A percentile compares a stretch with the other conserved stretches of the same genome.
Evolutionary conservation across 2,329 filamentous ascomycete genomes (phyloP).

Genomic region (Simplicillium aogashimaense): DNA sequence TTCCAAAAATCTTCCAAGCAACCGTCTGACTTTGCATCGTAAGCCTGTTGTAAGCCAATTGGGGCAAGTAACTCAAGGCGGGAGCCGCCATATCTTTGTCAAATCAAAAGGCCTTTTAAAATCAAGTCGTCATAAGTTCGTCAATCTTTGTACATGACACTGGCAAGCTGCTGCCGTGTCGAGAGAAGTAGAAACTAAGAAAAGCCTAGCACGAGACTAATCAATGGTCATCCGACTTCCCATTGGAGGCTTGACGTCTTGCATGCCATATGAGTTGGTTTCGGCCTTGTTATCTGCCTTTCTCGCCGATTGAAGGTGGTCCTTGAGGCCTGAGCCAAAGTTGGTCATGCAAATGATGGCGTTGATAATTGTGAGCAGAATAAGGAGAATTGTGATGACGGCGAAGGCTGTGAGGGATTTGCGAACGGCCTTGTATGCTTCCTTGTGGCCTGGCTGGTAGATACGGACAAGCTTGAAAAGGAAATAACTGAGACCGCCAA

Average conservation of each 20-base stretch:
- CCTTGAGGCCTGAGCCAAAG: conserved; percentile 83
- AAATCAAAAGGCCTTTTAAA: too few species aligned
- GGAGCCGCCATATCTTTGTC: too few species aligned
- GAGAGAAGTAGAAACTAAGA: too few species aligned
- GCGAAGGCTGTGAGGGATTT: conserved; percentile 89
- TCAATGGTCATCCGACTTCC: conserved; percentile 54
- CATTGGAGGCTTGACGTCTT: conserved; percentile 45
- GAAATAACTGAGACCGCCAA: conserved; percentile 87
- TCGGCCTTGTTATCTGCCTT: conserved; percentile 45
- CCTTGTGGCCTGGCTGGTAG: conserved; percentile 55
- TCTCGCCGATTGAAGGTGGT: conserved; percentile 55
- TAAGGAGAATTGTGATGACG: conserved; percentile 80
- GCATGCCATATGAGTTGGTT: conserved; percentile 42
- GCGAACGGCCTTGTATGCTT: conserved; percentile 66
- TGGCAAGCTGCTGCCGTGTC: too few species aligned
- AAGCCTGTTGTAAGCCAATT: too few species aligned
- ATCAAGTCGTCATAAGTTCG: background rate
- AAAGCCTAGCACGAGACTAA: conserved; percentile 19
- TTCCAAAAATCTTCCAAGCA: too few species aligned
- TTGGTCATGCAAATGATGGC: conserved; percentile 82
- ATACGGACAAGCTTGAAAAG: conserved; percentile 97
- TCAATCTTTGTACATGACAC: background rate
- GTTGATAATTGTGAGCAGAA: conserved; percentile 80
- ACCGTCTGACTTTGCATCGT: too few species aligned
- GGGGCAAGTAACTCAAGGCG: too few species aligned